phyloP scores from a whole-genome alignment of 2,329 filamentous ascomycete species.

The Teratosphaeria destructans region DNA sequence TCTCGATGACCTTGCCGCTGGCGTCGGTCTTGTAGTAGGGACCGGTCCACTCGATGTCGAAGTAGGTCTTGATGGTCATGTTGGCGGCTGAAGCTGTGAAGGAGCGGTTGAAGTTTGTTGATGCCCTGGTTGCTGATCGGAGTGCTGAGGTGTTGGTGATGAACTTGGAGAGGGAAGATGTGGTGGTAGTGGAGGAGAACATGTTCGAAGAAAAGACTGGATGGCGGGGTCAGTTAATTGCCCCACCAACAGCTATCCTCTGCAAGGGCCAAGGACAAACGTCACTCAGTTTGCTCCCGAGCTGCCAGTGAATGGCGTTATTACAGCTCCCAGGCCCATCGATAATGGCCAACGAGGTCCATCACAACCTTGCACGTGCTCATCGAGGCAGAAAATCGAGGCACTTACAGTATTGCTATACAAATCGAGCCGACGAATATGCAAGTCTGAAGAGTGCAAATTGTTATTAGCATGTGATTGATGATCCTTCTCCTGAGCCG shows the following conservation, averaged over 20 bases:
- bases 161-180: conserved; percentile 1
- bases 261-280: neutral
- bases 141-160: conserved; percentile 2
- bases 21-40: conserved; percentile 55
- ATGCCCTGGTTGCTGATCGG: conserved; percentile 24
- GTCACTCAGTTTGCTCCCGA: neutral
- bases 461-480: neutral
- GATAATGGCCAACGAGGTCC: neutral
- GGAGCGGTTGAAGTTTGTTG: conserved; percentile 35
- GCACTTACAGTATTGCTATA: neutral
- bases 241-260: conserved; percentile 1
- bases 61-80: conserved; percentile 65
- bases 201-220: conserved; percentile 6
- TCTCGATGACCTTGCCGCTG: conserved; percentile 39
- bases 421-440: neutral
- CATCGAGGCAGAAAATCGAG: neutral
- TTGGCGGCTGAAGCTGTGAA: conserved; percentile 58
- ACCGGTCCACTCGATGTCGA: conserved; percentile 42
- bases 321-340: neutral
- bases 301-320: neutral
- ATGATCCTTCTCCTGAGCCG: neutral
- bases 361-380: neutral
- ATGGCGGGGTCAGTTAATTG: conserved; percentile 1
- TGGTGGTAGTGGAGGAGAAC: conserved; percentile 12
- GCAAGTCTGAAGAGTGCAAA: neutral